Conservation (phyloP, 225 moss, liverwort and hornwort species). For the Asterella californica region DNA sequence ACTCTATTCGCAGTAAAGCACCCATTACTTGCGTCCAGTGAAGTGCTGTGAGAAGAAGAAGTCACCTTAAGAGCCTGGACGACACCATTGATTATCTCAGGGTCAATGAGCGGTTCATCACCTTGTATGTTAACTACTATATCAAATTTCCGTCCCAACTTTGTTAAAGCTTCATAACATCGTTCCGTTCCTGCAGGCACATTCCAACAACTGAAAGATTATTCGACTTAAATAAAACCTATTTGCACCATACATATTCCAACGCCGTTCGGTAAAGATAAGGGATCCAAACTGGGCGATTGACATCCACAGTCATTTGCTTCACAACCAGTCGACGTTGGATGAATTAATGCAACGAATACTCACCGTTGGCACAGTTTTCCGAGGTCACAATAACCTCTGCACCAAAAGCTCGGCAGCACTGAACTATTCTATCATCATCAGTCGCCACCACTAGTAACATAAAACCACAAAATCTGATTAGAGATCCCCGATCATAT, state of each 20-base stretch:
- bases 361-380: slow-evolving; percentile 71
- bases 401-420: slow-evolving; percentile 87
- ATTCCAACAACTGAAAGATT: background rate
- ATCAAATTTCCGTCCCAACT: slow-evolving; percentile 58
- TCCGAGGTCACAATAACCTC: slow-evolving; percentile 82
- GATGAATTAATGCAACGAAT: background rate
- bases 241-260: background rate
- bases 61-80: slow-evolving; percentile 82
- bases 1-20: background rate
- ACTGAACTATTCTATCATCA: slow-evolving; percentile 82
- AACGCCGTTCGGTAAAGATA: background rate
- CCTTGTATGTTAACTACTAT: slow-evolving; percentile 93
- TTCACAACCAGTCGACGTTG: background rate
- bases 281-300: background rate
- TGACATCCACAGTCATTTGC: background rate
- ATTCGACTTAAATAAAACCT: background rate
- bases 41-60: background rate
- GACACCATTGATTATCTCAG: slow-evolving; percentile 87
- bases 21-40: background rate
- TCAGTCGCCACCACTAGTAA: slow-evolving; percentile 93
- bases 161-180: slow-evolving; percentile 69
- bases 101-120: slow-evolving; percentile 96
- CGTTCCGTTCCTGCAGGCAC: slow-evolving; percentile 76
- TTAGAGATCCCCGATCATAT: background rate
- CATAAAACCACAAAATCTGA: background rate